Percentiles rank a stretch among this genome's conserved stretches.
Evolutionary conservation across 768 basidiomycete species (phyloP).

Genomic region (Chalciporus sphaerocephalus): DNA sequence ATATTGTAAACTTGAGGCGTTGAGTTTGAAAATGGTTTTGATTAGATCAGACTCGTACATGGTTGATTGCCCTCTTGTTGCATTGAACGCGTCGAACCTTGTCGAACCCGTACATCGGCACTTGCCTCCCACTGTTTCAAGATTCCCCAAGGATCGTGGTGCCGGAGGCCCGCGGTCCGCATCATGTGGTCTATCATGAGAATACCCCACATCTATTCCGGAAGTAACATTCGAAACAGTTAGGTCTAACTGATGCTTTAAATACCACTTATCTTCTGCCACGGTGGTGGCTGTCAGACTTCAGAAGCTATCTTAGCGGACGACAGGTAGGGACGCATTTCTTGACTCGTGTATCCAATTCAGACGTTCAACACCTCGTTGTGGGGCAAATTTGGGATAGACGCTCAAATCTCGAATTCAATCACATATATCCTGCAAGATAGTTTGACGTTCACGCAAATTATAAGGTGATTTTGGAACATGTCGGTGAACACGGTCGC

Average conservation of each 20-base stretch:
- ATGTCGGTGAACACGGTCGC: slow-evolving; percentile 20
- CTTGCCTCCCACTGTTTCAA: too few relatives aligned
- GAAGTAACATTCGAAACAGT: background rate
- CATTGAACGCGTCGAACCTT: too few relatives aligned
- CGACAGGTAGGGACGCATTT: background rate
- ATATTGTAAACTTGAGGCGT: too few relatives aligned
- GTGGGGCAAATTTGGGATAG: background rate
- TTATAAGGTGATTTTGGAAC: background rate
- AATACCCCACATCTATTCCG: background rate
- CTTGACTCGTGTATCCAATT: background rate
- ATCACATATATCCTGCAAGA: too few relatives aligned
- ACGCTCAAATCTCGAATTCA: background rate
- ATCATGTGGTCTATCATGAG: background rate
- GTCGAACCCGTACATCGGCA: too few relatives aligned
- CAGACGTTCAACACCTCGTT: background rate
- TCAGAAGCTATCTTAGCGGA: too few relatives aligned
- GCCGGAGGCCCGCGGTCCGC: background rate
- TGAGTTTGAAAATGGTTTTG: too few relatives aligned
- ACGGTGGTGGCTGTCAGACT: too few relatives aligned
- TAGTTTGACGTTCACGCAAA: background rate
- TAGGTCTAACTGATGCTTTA: slow-evolving; percentile 1
- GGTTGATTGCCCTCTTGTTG: too few relatives aligned
- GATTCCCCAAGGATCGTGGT: too few relatives aligned
- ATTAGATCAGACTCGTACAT: too few relatives aligned
- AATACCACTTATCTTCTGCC: background rate